Percentiles rank a stretch among this genome's conserved stretches.
phyloP scores from a whole-genome alignment of 2,329 filamentous ascomycete species.

The Colletotrichum shisoi region DNA sequence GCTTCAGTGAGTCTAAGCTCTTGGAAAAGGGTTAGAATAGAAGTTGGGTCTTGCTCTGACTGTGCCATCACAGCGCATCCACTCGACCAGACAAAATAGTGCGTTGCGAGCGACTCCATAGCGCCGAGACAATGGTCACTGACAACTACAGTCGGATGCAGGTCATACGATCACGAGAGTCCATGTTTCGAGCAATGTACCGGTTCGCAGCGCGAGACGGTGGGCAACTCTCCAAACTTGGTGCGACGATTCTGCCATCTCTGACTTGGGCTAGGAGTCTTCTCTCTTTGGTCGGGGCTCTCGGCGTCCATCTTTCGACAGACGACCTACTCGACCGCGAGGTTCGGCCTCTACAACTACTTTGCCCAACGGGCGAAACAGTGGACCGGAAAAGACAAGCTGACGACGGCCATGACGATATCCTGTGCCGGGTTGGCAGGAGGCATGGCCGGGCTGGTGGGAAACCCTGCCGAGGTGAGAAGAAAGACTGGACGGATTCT shows the following conservation, averaged over 20 bases:
- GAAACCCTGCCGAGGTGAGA: conserved; percentile 54
- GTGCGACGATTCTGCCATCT: background rate
- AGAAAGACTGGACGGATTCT: background rate
- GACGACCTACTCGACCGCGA: conserved; percentile 55
- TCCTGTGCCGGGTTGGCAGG: conserved; percentile 52
- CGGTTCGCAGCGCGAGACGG: conserved; percentile 53
- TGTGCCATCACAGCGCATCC: conserved; percentile 49
- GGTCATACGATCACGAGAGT: conserved; percentile 51
- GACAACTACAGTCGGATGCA: conserved; percentile 52
- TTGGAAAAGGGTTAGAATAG: conserved; percentile 19
- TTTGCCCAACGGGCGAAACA: conserved; percentile 46
- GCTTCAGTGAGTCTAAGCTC: conserved; percentile 51
- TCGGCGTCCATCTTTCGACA: conserved; percentile 56
- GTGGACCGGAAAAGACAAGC: conserved; percentile 44
- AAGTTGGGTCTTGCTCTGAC: background rate
- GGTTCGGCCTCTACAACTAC: conserved; percentile 54
- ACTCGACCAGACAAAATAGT: conserved; percentile 57
- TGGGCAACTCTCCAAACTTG: conserved; percentile 29
- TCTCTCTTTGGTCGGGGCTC: conserved; percentile 54
- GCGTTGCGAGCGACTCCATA: conserved; percentile 21
- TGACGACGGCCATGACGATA: conserved; percentile 49
- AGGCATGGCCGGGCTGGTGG: conserved; percentile 54
- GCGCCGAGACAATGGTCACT: background rate
- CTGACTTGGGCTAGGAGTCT: conserved; percentile 46
- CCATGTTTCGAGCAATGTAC: conserved; percentile 52